These are phyloP conservation scores for Aspergillus affinis DNA, from an alignment of 495 filamentous ascomycete genomes.

Conservation along the genomic window DNA sequence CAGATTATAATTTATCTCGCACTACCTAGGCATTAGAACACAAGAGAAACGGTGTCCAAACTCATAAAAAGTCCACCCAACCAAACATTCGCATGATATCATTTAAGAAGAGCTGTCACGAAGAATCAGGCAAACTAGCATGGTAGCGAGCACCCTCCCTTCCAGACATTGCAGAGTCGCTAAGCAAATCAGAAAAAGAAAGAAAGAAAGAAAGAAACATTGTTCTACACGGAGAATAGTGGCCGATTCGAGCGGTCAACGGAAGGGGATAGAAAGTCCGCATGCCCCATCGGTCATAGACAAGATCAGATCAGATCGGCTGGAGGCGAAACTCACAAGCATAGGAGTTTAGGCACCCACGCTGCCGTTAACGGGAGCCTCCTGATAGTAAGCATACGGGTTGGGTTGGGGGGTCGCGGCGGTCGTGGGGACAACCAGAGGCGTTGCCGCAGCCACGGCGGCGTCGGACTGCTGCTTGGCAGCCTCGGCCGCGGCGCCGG, in stretches of 20 bases:
- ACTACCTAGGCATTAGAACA: constrained; percentile 28
- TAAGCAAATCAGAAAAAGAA: constrained; percentile 26
- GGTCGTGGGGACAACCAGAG: background rate
- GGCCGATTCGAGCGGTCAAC: background rate
- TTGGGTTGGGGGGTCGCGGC: constrained; percentile 26
- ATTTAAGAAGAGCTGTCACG: constrained; percentile 15
- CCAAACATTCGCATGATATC: constrained; percentile 21
- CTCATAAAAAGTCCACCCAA: constrained; percentile 24
- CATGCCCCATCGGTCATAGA: background rate
- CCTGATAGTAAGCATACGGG: constrained; percentile 43
- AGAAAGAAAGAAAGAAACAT: constrained; percentile 10
- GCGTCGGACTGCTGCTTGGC: constrained; percentile 17
- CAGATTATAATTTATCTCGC: background rate
- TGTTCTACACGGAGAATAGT: constrained; percentile 6
- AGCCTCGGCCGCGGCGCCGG: constrained; percentile 27
- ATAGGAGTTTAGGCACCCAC: constrained; percentile 12
- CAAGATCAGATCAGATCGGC: constrained; percentile 5
- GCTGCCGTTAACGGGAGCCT: constrained; percentile 35
- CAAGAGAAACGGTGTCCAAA: constrained; percentile 29
- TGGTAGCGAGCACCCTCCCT: constrained; percentile 8
- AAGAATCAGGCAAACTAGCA: constrained; percentile 12
- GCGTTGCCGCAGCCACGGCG: constrained; percentile 6
- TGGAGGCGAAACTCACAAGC: background rate
- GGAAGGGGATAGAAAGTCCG: background rate
- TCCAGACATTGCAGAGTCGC: constrained; percentile 25